A percentile compares a stretch with the other conserved stretches of the same genome.
These are phyloP conservation scores for Laetiporus sulphureus DNA, from an alignment of 1,284 basidiomycete genomes.

Conservation along the genomic window DNA sequence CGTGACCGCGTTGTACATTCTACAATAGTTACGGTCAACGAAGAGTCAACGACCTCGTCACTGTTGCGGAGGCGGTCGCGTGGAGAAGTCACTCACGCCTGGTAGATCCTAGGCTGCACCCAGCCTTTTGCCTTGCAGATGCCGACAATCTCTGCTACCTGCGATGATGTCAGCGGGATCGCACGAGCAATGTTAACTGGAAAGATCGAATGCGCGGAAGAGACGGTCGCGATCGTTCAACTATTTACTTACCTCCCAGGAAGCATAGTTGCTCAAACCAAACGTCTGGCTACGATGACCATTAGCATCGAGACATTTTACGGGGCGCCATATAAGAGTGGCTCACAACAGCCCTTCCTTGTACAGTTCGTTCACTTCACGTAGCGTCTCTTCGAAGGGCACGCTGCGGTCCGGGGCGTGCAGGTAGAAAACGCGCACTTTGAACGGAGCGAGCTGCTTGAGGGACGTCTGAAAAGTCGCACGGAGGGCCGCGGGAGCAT, in stretches of 20 bases:
- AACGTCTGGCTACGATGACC: slow-evolving; percentile 33
- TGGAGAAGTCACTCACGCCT: slow-evolving; percentile 31
- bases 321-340: not conserved
- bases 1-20: slow-evolving; percentile 48
- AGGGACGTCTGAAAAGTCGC: slow-evolving; percentile 34
- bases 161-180: not conserved
- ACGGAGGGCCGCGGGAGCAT: slow-evolving; percentile 31
- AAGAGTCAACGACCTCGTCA: too few species aligned
- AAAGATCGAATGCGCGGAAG: too few species aligned
- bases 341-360: slow-evolving; percentile 39
- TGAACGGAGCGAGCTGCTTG: slow-evolving; percentile 27
- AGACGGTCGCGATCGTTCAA: too few species aligned
- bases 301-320: not conserved
- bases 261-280: slow-evolving; percentile 41
- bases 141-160: slow-evolving; percentile 49
- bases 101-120: slow-evolving; percentile 47
- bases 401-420: slow-evolving; percentile 43
- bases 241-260: slow-evolving; percentile 33
- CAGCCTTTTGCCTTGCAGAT: slow-evolving; percentile 46
- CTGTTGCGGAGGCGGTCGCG: too few species aligned
- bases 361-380: slow-evolving; percentile 37
- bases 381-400: slow-evolving; percentile 38
- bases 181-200: too few species aligned
- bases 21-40: too few species aligned
- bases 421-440: slow-evolving; percentile 39